phyloP scores from a whole-genome alignment of 108 stramenopile genomes.

The Fistulifera pelliculosa region DNA sequence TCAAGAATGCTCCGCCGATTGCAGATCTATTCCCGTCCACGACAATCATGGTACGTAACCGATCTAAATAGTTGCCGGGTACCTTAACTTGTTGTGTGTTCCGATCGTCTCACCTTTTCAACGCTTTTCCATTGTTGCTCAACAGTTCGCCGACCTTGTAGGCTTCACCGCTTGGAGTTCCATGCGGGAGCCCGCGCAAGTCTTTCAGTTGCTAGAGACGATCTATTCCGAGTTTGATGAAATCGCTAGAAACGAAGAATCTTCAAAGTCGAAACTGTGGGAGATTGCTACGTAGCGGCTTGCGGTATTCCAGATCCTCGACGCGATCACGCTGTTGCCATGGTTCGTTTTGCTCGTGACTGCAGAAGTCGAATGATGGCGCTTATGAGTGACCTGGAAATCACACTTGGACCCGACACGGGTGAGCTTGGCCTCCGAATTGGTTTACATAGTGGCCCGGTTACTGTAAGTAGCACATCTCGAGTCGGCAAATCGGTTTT shows the following conservation, averaged over 20 bases:
- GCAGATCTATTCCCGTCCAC: constrained; percentile 38
- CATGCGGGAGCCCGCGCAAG: constrained; percentile 24
- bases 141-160: constrained; percentile 37
- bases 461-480: background rate
- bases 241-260: constrained; percentile 34
- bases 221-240: constrained; percentile 37
- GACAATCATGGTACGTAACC: constrained; percentile 13
- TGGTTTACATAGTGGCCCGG: background rate
- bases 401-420: background rate
- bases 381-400: background rate
- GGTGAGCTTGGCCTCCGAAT: background rate
- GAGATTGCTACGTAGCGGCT: constrained; percentile 42
- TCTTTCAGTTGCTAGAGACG: constrained; percentile 36
- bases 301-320: constrained; percentile 1
- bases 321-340: constrained; percentile 3
- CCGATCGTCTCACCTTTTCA: too few relatives aligned
- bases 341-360: background rate
- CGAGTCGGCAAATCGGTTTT: background rate
- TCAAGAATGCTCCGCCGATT: constrained; percentile 9
- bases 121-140: too few relatives aligned
- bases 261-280: constrained; percentile 55
- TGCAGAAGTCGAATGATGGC: background rate
- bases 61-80: too few relatives aligned
- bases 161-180: constrained; percentile 39
- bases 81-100: too few relatives aligned